phyloP scores from a whole-genome alignment of 345 rosid species.

The Euclidium syriacum region DNA sequence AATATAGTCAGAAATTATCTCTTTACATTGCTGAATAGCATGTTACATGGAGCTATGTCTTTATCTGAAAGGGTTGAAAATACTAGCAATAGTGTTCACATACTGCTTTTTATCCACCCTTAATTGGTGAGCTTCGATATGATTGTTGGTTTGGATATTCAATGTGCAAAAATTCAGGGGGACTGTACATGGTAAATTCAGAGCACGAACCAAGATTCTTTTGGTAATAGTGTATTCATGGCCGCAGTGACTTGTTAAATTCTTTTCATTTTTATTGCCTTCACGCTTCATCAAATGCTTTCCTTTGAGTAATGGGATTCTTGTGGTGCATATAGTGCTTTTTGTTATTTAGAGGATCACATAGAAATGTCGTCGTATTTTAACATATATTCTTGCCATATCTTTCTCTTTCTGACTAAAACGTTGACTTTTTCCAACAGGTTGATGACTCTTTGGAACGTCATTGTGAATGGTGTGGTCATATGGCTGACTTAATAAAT shows the following conservation, averaged over 20 bases:
- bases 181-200: neutral
- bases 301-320: neutral
- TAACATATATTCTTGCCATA: neutral
- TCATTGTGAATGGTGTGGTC: conserved; percentile 95
- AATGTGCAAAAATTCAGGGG: neutral
- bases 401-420: conserved; percentile 2
- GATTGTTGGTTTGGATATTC: neutral
- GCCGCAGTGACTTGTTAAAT: neutral
- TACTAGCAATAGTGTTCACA: neutral
- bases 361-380: neutral
- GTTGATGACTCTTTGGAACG: conserved; percentile 58
- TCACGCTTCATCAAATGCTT: neutral
- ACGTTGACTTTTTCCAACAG: conserved; percentile 39
- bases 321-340: neutral
- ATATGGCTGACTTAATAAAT: conserved; percentile 51
- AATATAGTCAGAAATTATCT: neutral
- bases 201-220: neutral
- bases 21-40: neutral
- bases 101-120: neutral
- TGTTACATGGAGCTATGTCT: conserved; percentile 4
- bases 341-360: conserved; percentile 1
- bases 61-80: neutral
- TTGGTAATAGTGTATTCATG: neutral
- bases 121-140: neutral
- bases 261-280: neutral